Evolutionary conservation across 164 flowering plant genomes (phyloP), one percentile per base, ranked within the genome.

Genomic region (Umbellularia californica): DNA sequence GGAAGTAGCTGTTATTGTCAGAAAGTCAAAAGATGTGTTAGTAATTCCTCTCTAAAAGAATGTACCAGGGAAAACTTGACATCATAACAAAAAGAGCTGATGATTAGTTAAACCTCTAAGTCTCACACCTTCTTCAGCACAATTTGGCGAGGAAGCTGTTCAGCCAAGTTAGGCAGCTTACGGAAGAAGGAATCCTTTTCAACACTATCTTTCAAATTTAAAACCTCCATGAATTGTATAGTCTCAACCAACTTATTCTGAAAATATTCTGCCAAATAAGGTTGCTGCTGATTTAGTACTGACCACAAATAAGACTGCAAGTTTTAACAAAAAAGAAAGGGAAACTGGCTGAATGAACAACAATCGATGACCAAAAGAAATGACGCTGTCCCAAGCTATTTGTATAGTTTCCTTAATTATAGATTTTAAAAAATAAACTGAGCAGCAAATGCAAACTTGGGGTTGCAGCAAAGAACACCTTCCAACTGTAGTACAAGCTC

Each of bases 181-280:
- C 97, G 97, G 85, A 96, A 96, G 83, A 96, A 96, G 20, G 94
- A 85, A 81, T 94, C 99, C 82, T 92, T 96, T 85, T 96, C 98
- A 70, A 96, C 93, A 82, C 99, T 94, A 75, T 96, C 99, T 78
- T 96, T 96, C 86, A 96, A 81, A 82, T 83, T 96, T 20, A 96
- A 85, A 77, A 96, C 85, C 77, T 96, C 99, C 99, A 96, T 96
- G 75, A 94, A 94, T 78, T 90, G 97, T 83, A 96, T 94, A 10
- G 99, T 96, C 79, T 96, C 99, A 84, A 96, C 94, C 88, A 96
- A 79, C 88, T 92, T 94, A 80, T 94, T 96, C 77, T 96, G 99
- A 79, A 96, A 96, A 83, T 94, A 96, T 82, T 96, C 98, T 96
- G 97, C 75, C 70, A 82, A 80, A 77, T 50, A 70, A 63, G 70